These are phyloP conservation scores for Vitis hybrid DNA, from an alignment of 177 flowering plant genomes.

Conservation along the genomic window DNA sequence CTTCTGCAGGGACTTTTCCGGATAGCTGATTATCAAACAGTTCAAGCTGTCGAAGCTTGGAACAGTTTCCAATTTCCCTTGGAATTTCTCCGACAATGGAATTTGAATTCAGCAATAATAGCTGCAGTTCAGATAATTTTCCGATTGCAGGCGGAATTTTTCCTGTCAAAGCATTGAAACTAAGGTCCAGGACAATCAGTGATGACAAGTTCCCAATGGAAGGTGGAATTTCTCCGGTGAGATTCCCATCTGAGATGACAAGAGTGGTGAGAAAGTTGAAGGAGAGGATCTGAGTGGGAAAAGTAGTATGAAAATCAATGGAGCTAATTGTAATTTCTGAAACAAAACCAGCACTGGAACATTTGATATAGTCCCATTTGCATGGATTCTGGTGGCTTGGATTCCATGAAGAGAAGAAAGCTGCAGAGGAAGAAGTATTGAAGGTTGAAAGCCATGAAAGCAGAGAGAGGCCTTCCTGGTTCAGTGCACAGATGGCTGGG, in stretches of 20 bases:
- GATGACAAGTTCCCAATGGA: slow-evolving; percentile 39
- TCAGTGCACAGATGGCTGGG: slow-evolving; percentile 34
- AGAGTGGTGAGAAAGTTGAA: slow-evolving; percentile 40
- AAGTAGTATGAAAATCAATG: slow-evolving; percentile 36
- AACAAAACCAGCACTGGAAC: slow-evolving; percentile 40
- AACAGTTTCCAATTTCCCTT: slow-evolving; percentile 49
- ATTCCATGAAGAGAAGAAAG: slow-evolving; percentile 57
- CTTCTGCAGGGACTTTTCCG: slow-evolving; percentile 51
- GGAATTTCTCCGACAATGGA: slow-evolving; percentile 44
- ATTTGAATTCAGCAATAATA: slow-evolving; percentile 49
- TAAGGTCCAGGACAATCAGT: slow-evolving; percentile 48
- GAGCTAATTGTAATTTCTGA: slow-evolving; percentile 45
- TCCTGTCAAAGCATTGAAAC: slow-evolving; percentile 51
- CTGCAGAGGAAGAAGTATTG: slow-evolving; percentile 38
- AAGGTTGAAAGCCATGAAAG: slow-evolving; percentile 64
- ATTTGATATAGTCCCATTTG: slow-evolving; percentile 49
- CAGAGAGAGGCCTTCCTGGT: slow-evolving; percentile 51
- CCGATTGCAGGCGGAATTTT: slow-evolving; percentile 49
- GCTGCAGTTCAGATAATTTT: slow-evolving; percentile 32
- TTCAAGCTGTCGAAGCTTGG: slow-evolving; percentile 38
- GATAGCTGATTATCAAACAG: slow-evolving; percentile 56
- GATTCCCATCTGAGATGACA: slow-evolving; percentile 40
- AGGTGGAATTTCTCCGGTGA: slow-evolving; percentile 56
- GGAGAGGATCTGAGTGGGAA: slow-evolving; percentile 44
- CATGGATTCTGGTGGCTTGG: slow-evolving; percentile 47